Conservation (phyloP, 2,329 filamentous ascomycete genomes). For the Stemphylium beticola region DNA sequence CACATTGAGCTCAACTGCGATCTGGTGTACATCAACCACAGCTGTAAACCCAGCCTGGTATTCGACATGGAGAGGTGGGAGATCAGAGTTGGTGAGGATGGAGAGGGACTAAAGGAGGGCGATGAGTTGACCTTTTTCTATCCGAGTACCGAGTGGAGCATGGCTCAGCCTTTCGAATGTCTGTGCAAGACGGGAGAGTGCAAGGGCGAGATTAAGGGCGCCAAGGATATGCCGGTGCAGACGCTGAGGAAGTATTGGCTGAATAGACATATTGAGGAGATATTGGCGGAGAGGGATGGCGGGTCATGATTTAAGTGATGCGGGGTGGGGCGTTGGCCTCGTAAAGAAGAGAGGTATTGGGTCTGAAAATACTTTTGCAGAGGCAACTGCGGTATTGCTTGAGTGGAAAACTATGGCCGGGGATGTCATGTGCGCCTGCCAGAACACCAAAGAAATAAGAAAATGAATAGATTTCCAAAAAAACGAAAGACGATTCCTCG, state of each 20-base stretch:
- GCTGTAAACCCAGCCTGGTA: conserved; percentile 59
- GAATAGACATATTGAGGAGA: conserved; percentile 39
- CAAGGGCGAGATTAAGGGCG: conserved; percentile 67
- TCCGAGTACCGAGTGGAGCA: conserved; percentile 75
- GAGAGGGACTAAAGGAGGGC: conserved; percentile 42
- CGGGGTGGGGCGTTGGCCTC: no score
- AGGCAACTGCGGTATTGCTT: no score
- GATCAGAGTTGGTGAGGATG: conserved; percentile 59
- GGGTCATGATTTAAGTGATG: no score
- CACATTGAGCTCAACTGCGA: conserved; percentile 65
- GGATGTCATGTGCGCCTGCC: no score
- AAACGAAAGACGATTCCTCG: no score
- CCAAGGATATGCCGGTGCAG: conserved; percentile 62
- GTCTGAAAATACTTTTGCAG: no score
- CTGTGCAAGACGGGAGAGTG: conserved; percentile 65
- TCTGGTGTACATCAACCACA: conserved; percentile 64
- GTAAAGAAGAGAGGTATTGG: no score
- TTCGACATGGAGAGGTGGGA: conserved; percentile 59
- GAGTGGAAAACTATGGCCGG: no score
- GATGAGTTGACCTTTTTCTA: conserved; percentile 69
- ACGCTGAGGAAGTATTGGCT: conserved; percentile 63
- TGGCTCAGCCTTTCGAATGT: conserved; percentile 75
- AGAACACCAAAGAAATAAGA: no score
- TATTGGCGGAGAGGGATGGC: conserved; percentile 32
- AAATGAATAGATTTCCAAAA: no score